These are phyloP conservation scores for Trichoderma guizhouense DNA, from an alignment of 2,329 filamentous ascomycete species.

Conservation along the genomic window DNA sequence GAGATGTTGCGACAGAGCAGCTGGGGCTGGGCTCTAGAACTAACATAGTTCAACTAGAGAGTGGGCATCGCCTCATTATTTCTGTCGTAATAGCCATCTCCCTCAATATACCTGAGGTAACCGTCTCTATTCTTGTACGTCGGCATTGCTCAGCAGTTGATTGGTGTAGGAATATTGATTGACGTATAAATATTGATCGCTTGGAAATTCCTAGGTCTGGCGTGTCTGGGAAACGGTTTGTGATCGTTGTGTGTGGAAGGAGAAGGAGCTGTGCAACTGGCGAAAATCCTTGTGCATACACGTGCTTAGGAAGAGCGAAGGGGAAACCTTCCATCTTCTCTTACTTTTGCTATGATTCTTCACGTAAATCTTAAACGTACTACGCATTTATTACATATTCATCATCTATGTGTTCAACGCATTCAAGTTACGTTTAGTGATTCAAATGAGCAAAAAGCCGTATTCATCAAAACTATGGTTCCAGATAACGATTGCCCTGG, in stretches of 20 bases:
- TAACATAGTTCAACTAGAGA: background rate
- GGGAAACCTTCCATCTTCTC: no score
- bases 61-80: background rate
- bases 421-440: no score
- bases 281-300: background rate
- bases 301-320: background rate
- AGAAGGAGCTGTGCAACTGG: background rate
- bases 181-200: background rate
- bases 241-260: background rate
- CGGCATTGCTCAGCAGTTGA: background rate
- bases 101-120: background rate
- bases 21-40: accelerated
- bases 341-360: no score
- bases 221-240: background rate
- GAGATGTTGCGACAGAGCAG: background rate
- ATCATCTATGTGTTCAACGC: no score
- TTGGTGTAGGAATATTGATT: background rate
- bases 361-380: no score
- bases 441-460: no score
- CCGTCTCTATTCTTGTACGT: background rate
- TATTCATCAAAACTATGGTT: no score
- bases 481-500: no score
- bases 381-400: no score
- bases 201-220: background rate
- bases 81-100: background rate